phyloP scores from a whole-genome alignment of 2,329 filamentous ascomycete genomes.

The Epichloe baconii region DNA sequence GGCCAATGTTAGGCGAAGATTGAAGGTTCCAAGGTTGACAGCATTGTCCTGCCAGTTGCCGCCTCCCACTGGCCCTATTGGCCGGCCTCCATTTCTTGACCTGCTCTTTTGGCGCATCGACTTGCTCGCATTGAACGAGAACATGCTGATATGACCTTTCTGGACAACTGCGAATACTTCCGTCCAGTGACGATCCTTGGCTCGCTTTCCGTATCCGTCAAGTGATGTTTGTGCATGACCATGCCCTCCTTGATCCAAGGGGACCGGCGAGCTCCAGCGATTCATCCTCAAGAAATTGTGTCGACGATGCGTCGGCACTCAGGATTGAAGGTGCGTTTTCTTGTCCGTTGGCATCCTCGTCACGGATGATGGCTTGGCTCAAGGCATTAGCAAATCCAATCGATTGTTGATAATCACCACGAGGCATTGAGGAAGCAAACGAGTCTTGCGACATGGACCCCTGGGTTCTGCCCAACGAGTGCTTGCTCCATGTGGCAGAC shows the following conservation, averaged over 20 bases:
- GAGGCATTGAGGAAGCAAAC: constrained; percentile 61
- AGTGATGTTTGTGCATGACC: constrained; percentile 89
- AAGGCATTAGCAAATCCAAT: constrained; percentile 96
- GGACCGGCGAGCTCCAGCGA: constrained; percentile 81
- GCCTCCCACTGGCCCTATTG: constrained; percentile 64
- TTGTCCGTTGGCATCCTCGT: constrained; percentile 52
- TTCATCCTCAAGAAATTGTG: constrained; percentile 77
- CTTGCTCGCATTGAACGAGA: constrained; percentile 81
- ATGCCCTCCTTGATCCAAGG: constrained; percentile 98
- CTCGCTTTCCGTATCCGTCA: constrained; percentile 80
- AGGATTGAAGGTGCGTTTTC: constrained; percentile 34
- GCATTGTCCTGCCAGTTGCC: constrained; percentile 98
- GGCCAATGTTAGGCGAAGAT: constrained; percentile 81
- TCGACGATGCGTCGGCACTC: constrained; percentile 46
- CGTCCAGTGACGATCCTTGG: constrained; percentile 87
- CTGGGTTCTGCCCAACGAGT: constrained; percentile 80
- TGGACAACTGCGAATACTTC: constrained; percentile 95
- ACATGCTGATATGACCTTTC: constrained; percentile 85
- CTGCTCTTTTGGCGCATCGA: constrained; percentile 56
- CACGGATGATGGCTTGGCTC: constrained; percentile 90
- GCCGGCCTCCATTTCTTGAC: constrained; percentile 33
- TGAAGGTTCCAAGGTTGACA: constrained; percentile 75
- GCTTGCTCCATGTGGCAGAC: constrained; percentile 92
- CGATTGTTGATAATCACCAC: constrained; percentile 82
- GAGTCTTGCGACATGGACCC: constrained; percentile 90